Evolutionary conservation across 2,329 filamentous ascomycete genomes (phyloP).

Genomic region (Mariannaea elegans): DNA sequence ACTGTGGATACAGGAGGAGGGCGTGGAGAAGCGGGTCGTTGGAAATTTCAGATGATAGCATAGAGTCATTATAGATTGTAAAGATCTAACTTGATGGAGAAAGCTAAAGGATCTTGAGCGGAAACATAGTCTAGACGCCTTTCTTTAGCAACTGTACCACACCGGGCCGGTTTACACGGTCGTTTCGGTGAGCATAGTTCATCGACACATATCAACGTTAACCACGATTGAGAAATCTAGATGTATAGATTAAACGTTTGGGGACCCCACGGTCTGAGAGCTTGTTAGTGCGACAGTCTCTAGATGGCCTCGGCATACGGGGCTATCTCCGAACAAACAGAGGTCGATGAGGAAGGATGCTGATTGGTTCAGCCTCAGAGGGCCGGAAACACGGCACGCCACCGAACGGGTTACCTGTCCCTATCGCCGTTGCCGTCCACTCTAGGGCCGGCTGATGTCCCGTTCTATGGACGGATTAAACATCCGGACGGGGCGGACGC

Average conservation of each 20-base stretch:
- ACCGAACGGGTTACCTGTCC: not conserved
- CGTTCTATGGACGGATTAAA: not conserved
- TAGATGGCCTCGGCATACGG: constrained; percentile 2
- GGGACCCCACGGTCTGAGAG: not conserved
- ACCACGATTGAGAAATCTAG: too few relatives aligned
- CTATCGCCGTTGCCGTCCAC: not conserved
- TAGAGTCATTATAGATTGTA: too few relatives aligned
- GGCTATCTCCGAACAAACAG: constrained; percentile 1
- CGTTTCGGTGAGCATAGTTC: too few relatives aligned
- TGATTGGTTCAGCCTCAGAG: not conserved
- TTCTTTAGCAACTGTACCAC: too few relatives aligned
- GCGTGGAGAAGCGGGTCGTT: constrained; percentile 9
- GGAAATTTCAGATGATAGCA: too few relatives aligned
- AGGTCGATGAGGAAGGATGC: too few relatives aligned
- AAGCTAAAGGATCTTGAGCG: too few relatives aligned
- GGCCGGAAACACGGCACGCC: constrained; percentile 10
- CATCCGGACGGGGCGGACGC: not conserved
- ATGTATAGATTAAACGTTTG: not conserved
- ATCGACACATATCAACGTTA: too few relatives aligned
- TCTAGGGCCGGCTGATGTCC: not conserved
- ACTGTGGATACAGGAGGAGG: not conserved
- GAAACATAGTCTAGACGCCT: too few relatives aligned
- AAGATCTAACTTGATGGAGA: too few relatives aligned
- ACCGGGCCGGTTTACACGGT: too few relatives aligned
- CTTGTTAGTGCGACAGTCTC: not conserved